phyloP scores from a whole-genome alignment of 257 asterid species.

The Haberlea rhodopensis region DNA sequence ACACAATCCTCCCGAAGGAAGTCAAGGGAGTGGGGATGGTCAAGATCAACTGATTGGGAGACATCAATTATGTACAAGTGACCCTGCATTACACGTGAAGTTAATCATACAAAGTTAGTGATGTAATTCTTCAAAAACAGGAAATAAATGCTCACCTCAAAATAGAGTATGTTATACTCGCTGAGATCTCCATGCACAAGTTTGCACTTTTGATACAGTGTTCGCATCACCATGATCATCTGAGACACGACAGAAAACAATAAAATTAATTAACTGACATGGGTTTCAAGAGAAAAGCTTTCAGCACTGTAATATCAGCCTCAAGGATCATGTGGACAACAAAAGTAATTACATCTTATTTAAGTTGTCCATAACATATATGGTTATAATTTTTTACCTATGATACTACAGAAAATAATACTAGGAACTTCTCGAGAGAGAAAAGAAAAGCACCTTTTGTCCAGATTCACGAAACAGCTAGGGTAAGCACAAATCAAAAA shows the following conservation, averaged over 20 bases:
- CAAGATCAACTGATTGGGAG: conserved; percentile 95
- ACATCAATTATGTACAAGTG: conserved; percentile 92
- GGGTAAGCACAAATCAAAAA: conserved; percentile 5
- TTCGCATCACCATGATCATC: conserved; percentile 80
- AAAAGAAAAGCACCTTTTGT: too few species aligned
- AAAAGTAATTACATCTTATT: not conserved
- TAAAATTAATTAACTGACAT: not conserved
- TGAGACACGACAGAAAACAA: conserved; percentile 25
- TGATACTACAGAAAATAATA: too few species aligned
- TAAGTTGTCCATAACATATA: too few species aligned
- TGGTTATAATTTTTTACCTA: too few species aligned
- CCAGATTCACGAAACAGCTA: too few species aligned
- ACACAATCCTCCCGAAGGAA: conserved; percentile 84
- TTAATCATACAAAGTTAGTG: conserved; percentile 6
- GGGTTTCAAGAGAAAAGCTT: conserved; percentile 9
- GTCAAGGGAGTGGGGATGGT: conserved; percentile 93
- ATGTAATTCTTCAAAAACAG: not conserved
- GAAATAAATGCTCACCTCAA: conserved; percentile 50
- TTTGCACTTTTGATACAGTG: conserved; percentile 88
- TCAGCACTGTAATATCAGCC: not conserved
- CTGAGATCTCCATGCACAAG: conserved; percentile 96
- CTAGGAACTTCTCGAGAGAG: too few species aligned
- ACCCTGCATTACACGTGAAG: conserved; percentile 46
- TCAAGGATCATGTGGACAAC: too few species aligned
- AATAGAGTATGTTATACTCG: conserved; percentile 86